Percentiles rank a stretch among this genome's conserved stretches.
These are phyloP conservation scores for Colletotrichum salicis DNA, from an alignment of 2,329 filamentous ascomycete genomes.

Conservation along the genomic window DNA sequence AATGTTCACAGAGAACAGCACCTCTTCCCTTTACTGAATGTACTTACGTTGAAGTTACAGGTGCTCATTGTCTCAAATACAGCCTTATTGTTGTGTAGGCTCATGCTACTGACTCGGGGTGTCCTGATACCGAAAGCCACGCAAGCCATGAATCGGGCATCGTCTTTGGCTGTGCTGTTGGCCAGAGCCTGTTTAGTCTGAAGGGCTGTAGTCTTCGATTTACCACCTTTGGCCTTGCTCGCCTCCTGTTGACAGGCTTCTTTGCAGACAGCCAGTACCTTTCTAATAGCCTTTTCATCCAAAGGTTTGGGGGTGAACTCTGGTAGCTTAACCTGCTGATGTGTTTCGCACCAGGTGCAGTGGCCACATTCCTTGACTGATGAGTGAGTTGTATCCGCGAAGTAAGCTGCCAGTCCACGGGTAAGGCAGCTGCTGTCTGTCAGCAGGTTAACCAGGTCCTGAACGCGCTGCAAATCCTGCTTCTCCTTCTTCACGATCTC, in stretches of 20 bases:
- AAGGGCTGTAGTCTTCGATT: background rate
- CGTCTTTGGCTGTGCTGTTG: slow-evolving; percentile 56
- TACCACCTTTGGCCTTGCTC: background rate
- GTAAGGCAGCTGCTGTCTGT: slow-evolving; percentile 64
- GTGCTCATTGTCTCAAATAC: slow-evolving; percentile 27
- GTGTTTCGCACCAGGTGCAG: slow-evolving; percentile 61
- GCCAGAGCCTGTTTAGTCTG: slow-evolving; percentile 13
- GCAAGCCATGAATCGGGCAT: slow-evolving; percentile 67
- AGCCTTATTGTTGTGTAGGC: slow-evolving; percentile 51
- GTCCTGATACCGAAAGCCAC: slow-evolving; percentile 72
- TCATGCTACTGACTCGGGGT: slow-evolving; percentile 61
- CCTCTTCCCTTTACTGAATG: background rate
- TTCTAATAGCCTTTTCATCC: slow-evolving; percentile 51
- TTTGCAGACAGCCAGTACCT: slow-evolving; percentile 54
- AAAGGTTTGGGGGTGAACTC: slow-evolving; percentile 50
- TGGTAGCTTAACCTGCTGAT: slow-evolving; percentile 50
- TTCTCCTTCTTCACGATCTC: slow-evolving; percentile 63
- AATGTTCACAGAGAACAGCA: background rate
- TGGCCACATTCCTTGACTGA: slow-evolving; percentile 61
- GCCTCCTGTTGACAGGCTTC: slow-evolving; percentile 7
- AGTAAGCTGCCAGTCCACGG: slow-evolving; percentile 62
- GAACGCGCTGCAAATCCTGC: slow-evolving; percentile 62
- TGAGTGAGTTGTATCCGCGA: slow-evolving; percentile 62
- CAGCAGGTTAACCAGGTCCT: slow-evolving; percentile 63
- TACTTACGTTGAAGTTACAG: slow-evolving; percentile 28